phyloP scores from a whole-genome alignment of 352 stramenopile species.

The Aphanomyces cochlioides region DNA sequence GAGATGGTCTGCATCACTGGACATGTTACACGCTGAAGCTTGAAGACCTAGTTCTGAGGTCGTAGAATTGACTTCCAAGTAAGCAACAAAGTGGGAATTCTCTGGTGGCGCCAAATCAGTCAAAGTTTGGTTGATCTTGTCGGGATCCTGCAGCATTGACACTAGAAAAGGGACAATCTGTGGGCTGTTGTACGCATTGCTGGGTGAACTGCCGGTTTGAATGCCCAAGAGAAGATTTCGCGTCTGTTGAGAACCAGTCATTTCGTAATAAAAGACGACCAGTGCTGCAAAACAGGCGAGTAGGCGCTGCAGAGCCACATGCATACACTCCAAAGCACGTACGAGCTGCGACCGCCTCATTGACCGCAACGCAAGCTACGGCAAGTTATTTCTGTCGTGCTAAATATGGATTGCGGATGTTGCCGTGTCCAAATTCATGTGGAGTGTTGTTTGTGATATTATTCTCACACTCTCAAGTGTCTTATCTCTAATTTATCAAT shows the following conservation, averaged over 20 bases:
- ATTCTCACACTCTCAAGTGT: no score
- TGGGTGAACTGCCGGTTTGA: not conserved
- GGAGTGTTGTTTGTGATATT: no score
- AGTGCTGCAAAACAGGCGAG: not conserved
- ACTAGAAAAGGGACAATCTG: not conserved
- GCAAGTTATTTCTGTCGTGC: no score
- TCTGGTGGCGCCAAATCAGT: not conserved
- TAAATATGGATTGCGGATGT: no score
- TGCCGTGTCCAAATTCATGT: no score
- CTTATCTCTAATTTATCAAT: no score
- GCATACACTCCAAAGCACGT: no score
- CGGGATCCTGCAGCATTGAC: not conserved
- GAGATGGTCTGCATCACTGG: not conserved
- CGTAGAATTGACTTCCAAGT: not conserved
- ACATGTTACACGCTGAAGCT: not conserved
- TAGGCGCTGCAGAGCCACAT: not conserved
- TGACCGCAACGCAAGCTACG: no score
- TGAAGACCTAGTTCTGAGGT: not conserved
- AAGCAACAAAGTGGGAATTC: not conserved
- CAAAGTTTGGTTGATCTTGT: not conserved
- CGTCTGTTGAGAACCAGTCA: constrained; percentile 1
- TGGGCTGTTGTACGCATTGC: not conserved
- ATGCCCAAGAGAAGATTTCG: not conserved
- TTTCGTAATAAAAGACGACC: not conserved
- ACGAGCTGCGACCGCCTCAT: no score